phyloP scores from a whole-genome alignment of 2,329 filamentous ascomycete genomes.

The Grosmannia clavigera region DNA sequence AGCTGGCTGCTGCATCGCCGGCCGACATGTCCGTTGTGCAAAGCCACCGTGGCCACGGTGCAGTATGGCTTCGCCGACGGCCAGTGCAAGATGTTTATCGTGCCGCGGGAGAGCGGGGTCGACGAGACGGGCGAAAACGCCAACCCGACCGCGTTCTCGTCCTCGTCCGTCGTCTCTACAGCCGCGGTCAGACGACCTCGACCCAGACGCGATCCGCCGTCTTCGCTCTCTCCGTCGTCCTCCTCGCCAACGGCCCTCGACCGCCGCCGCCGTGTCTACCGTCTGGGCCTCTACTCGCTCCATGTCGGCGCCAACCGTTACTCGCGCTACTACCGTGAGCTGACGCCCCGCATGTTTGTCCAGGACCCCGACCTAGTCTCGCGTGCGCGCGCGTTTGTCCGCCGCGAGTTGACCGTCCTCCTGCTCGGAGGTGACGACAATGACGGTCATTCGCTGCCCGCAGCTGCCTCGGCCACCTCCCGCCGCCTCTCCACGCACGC shows the following conservation, averaged over 20 bases:
- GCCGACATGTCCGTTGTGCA: conserved; percentile 70
- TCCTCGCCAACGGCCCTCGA: conserved; percentile 27
- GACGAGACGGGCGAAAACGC: background rate
- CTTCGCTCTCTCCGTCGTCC: background rate
- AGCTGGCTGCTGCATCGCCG: conserved; percentile 64
- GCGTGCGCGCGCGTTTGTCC: conserved; percentile 68
- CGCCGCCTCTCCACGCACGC: conserved; percentile 29
- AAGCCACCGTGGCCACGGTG: conserved; percentile 41
- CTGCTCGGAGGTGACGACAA: background rate
- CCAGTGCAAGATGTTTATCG: conserved; percentile 43
- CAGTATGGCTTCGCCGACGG: conserved; percentile 49
- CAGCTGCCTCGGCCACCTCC: background rate
- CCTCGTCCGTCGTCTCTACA: background rate
- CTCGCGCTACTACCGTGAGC: conserved; percentile 64
- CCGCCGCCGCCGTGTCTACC: conserved; percentile 61
- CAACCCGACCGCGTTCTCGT: background rate
- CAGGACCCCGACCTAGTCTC: conserved; percentile 55
- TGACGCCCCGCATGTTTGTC: conserved; percentile 56
- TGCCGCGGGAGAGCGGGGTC: conserved; percentile 17
- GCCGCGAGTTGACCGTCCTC: conserved; percentile 64
- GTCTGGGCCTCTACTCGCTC: conserved; percentile 57
- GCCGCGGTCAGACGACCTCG: background rate
- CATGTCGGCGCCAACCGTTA: conserved; percentile 71
- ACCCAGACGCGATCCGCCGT: background rate
- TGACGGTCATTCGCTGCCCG: background rate